These are phyloP conservation scores for Botrytis elliptica DNA, from an alignment of 2,329 filamentous ascomycete genomes.

Conservation along the genomic window DNA sequence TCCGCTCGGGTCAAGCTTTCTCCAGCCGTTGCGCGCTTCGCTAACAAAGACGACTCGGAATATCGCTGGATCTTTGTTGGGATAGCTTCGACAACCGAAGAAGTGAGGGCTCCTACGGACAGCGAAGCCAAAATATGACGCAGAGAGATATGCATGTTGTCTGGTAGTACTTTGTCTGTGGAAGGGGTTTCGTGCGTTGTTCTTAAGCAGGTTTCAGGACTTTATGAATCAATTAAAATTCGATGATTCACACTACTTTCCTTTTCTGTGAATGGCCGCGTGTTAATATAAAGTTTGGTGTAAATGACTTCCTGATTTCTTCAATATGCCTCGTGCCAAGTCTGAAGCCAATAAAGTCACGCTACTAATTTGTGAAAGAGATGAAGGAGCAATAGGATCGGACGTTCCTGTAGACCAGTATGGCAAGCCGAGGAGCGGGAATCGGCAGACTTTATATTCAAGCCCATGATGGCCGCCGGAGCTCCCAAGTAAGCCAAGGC, in stretches of 20 bases:
- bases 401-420: neutral
- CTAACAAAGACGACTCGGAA: neutral
- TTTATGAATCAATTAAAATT: neutral
- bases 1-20: neutral
- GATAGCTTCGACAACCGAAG: neutral
- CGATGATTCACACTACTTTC: neutral
- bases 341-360: neutral
- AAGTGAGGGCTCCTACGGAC: neutral
- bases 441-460: constrained; percentile 6
- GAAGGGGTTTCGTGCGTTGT: neutral
- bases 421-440: constrained; percentile 2
- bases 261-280: neutral
- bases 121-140: neutral
- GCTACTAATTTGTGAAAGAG: neutral
- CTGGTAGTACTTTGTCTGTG: neutral
- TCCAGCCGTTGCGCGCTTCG: neutral
- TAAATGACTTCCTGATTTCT: neutral
- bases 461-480: neutral
- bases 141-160: constrained; percentile 12
- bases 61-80: neutral
- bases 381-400: neutral
- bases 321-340: neutral
- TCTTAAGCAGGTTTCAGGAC: neutral
- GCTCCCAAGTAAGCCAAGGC: neutral
- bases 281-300: neutral